Percentiles rank a stretch among this genome's conserved stretches.
These are phyloP conservation scores for Coemansia javaensis DNA, from an alignment of 192 early-diverging fungal species.

Conservation along the genomic window DNA sequence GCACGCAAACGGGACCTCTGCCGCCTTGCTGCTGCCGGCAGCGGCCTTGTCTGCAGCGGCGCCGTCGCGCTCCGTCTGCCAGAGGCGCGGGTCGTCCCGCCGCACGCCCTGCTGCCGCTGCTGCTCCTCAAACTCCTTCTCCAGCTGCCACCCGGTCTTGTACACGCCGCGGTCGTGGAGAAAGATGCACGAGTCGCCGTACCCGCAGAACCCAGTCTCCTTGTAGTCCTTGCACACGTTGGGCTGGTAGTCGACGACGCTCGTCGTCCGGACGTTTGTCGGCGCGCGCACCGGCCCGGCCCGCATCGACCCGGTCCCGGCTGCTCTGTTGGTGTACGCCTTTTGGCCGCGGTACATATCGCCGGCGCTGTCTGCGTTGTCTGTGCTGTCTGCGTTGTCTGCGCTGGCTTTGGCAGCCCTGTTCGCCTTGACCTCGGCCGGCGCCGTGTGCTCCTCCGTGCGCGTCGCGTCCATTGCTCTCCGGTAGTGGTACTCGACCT, in stretches of 20 bases:
- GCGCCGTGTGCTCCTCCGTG: conserved; percentile 44
- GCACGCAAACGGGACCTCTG: conserved; percentile 93
- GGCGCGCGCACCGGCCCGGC: conserved; percentile 39
- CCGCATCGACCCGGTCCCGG: conserved; percentile 57
- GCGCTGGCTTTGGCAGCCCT: conserved; percentile 1
- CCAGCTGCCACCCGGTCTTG: conserved; percentile 96
- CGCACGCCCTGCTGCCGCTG: conserved; percentile 66
- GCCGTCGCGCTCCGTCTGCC: conserved; percentile 33
- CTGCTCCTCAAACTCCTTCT: conserved; percentile 92
- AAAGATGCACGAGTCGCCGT: conserved; percentile 96
- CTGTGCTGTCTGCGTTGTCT: no score
- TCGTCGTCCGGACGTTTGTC: conserved; percentile 38
- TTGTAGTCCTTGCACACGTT: conserved; percentile 99
- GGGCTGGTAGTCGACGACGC: conserved; percentile 88
- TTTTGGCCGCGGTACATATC: conserved; percentile 63
- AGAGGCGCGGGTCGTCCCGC: conserved; percentile 51
- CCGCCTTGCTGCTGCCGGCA: conserved; percentile 53
- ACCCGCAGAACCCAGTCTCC: conserved; percentile 92
- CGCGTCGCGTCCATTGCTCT: conserved; percentile 35
- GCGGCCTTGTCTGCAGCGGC: conserved; percentile 24
- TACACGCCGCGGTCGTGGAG: conserved; percentile 97
- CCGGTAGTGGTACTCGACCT: conserved; percentile 25
- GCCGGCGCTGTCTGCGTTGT: conserved; percentile 28
- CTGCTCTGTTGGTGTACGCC: conserved; percentile 63
- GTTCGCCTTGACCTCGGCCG: conserved; percentile 21